Conservation (phyloP, 2,329 filamentous ascomycete species). For the Rhytidhysteron rufulum region DNA sequence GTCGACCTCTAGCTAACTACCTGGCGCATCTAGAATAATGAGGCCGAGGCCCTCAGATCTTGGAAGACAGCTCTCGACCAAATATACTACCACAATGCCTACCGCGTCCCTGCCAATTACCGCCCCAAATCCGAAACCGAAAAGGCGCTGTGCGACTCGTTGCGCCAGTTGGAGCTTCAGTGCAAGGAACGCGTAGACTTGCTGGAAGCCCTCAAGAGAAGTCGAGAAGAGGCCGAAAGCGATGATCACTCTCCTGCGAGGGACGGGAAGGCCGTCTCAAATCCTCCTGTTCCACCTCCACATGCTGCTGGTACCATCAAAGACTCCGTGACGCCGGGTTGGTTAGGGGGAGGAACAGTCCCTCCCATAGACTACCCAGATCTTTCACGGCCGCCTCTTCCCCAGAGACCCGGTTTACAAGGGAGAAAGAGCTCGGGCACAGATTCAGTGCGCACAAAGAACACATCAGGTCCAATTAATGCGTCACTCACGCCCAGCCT, state of each 20-base stretch:
- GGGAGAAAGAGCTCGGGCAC: conserved; percentile 45
- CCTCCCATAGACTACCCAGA: conserved; percentile 76
- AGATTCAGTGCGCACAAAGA: conserved; percentile 18
- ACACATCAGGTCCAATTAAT: conserved; percentile 17
- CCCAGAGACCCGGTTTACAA: conserved; percentile 48
- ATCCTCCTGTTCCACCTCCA: background rate
- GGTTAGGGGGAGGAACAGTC: conserved; percentile 77
- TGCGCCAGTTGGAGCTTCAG: conserved; percentile 80
- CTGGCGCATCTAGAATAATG: conserved; percentile 66
- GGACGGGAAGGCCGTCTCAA: background rate
- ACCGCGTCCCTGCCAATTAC: conserved; percentile 66
- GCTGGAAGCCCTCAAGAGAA: conserved; percentile 72
- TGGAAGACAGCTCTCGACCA: conserved; percentile 87
- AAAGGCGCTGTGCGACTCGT: conserved; percentile 72
- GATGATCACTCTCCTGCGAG: conserved; percentile 11
- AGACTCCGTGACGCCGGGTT: conserved; percentile 44
- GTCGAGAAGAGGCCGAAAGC: conserved; percentile 52
- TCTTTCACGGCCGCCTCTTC: conserved; percentile 67
- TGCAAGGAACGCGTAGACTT: conserved; percentile 92
- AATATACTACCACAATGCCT: conserved; percentile 81
- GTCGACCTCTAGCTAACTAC: conserved; percentile 1
- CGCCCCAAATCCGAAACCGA: conserved; percentile 77
- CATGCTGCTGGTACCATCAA: background rate
- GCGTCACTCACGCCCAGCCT: conserved; percentile 28
- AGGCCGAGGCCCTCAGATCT: conserved; percentile 82